Evolutionary conservation across 139 green algal genomes (phyloP), one percentile per base, ranked within the genome.

Genomic region (Coccomyxa sp.): DNA sequence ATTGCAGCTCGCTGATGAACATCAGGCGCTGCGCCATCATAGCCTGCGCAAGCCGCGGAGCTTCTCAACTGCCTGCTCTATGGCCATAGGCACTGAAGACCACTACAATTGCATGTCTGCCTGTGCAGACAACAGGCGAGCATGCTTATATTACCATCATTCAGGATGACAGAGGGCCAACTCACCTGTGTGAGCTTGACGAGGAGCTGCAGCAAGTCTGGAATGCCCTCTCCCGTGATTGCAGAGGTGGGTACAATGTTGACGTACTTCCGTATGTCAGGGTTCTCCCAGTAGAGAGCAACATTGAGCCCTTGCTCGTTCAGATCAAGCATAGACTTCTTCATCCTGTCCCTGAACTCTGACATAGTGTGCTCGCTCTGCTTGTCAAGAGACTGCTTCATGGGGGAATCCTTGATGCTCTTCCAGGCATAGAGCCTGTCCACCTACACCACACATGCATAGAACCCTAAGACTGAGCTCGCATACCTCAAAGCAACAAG

Each of bases 341-440:
- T 84, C 38, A 78, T 86, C 69, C 91, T 81, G 24, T 90, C 54
- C 75, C 95, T 81, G 80, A 96, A 97, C 82, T 97, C 93, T 18
- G 68, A 38, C 22, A 75, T 39, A 27, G 89, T 86, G 77, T 93
- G 75, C 22, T 90, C 73, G 75, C 92, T 92, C 87, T 98, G 95
- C 22, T 77, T 77, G 34, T 88, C 87, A 64, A 98, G 88, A 10
- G 86, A 77, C 39, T 94, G 87, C 38, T 89, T 88, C 54, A 98
- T 94, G 39, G 95, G 91, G 14, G 76, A 70, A 78, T 99, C 94
- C 18, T 82, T 35, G 14, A 84, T 74, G 8, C 70, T 75, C 70
- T 98, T 93, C 96, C 96, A 99, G 41, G 90, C 88, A 85, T 96
- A 99, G 78, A 99, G 84, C 10, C 96, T 88, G 85, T 98, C 95